Base-by-base conservation (phyloP, 163 green algal species). In the Volvox carteri region DNA sequence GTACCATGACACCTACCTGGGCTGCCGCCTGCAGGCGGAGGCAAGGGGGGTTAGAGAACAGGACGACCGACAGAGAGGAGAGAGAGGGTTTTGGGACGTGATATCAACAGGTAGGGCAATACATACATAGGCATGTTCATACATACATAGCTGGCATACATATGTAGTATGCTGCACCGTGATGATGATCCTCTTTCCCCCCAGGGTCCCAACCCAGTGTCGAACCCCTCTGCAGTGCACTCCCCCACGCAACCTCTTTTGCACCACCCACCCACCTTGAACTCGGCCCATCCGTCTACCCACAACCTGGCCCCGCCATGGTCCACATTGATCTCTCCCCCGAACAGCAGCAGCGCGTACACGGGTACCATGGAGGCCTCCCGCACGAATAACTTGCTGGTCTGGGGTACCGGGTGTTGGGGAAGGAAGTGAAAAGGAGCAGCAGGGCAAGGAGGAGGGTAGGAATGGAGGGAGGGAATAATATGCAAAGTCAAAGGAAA, bases 321-420 rank as follows among this genome's bases (percentile, higher is more conserved):
- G 33, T 96, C 60, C 30, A 99, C 94, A 19, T 72, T 90, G 16
- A 99, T 19, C 67, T 94, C 88, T 44, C 97, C 98, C 2, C 96
- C 97, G 92, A 99, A 99, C 5, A 99, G 92, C 44, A 99, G 93
- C 85, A 99, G 84, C 0, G 96, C 94, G 92, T 98, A 99, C 9
- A 97, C 89, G 16, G 96, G 96, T 21, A 97, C 96, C 94, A 97
- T 98, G 52, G 46, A 90, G 33, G 81, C 85, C 87, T 96, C 92
- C 9, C 92, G 90, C 14, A 94, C 79, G 73, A 93, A 93, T 33
- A 92, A 68, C 60, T 92, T 92, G 50, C 23, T 75, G 46, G 91
- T 94, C 80, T 92, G 78, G 12, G 35, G 25, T 41, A 28, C 18
- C 11, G 62, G 30, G 8, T 28, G 30, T 19, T n/a, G 50, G 30